Evolutionary conservation across 163 green algal genomes (phyloP), one percentile per base, ranked within the genome.

Genomic region (Scenedesmus sp.): DNA sequence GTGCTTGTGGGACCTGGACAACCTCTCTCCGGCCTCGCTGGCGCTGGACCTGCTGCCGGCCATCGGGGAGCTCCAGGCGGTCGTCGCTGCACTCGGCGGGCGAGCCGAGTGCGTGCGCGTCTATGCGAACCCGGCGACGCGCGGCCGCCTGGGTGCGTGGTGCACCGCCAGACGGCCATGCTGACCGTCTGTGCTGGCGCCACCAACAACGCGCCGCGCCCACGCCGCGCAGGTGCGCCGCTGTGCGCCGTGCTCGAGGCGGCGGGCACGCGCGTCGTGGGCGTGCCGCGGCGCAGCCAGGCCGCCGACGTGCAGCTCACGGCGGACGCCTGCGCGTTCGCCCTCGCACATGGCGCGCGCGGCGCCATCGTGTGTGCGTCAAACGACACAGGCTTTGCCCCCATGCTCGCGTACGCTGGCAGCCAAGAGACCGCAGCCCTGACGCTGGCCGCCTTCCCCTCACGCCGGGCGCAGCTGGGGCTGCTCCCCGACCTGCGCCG

Each of bases 291-390:
- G 28, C 42, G 69, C 17, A 64, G 65, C 18, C 70, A 78, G 54
- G 54, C 70, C 31, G 70, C 70, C 17, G 70, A 78, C 42, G 67
- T 78, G 53, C 54, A 58, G 54, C 54, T 78, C 15, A 39, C 56
- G 1, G 22, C 70, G 67, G 70, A 78, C 45, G 70, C 70, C 0
- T 78, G 45, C n/a, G n/a, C n/a, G 1, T 78, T 78, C 67, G 70
- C 70, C 10, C 4, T 11, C 34, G 18, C 29, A 47, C 70, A 69
- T 6, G 33, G 44, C 18, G 22, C 34, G 24, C n/a, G 2, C 2
- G 54, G 70, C 5, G 62, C 42, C 33, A 29, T 78, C 11, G 54
- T 78, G 39, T 70, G 53, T 31, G 70, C 57, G 18, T 78, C 70
- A 10, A 24, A 34, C 44, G 70, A 78, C 34, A 70, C 33, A 44